phyloP scores from a whole-genome alignment of 2,329 filamentous ascomycete genomes.

The Sordariomycetes sp. region DNA sequence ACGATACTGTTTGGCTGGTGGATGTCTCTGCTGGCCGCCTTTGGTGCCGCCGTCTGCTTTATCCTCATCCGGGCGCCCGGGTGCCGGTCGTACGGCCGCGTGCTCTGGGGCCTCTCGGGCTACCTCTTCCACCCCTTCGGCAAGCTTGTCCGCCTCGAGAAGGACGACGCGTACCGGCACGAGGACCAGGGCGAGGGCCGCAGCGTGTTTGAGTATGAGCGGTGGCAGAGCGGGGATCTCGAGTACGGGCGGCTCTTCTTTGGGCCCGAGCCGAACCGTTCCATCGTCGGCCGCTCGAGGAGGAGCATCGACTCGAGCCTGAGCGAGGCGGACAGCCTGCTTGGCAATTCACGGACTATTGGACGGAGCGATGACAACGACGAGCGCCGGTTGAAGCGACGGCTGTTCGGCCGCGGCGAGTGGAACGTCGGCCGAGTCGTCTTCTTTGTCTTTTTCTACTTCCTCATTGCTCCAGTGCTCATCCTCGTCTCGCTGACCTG shows the following conservation, averaged over 20 bases:
- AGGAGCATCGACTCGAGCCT: slow-evolving; percentile 77
- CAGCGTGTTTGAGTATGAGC: slow-evolving; percentile 97
- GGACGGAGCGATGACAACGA: slow-evolving; percentile 20
- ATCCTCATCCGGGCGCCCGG: slow-evolving; percentile 70
- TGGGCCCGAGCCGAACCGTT: slow-evolving; percentile 60
- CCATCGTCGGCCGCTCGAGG: slow-evolving; percentile 75
- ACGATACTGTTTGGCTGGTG: slow-evolving; percentile 92
- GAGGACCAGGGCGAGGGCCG: slow-evolving; percentile 93
- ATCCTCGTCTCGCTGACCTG: slow-evolving; percentile 80
- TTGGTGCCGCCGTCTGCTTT: slow-evolving; percentile 70
- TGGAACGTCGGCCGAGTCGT: slow-evolving; percentile 93
- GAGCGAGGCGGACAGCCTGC: slow-evolving; percentile 80
- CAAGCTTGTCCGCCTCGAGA: slow-evolving; percentile 85
- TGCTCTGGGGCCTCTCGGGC: slow-evolving; percentile 72
- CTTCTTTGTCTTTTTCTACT: slow-evolving; percentile 95
- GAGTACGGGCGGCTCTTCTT: slow-evolving; percentile 96
- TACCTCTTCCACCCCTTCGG: slow-evolving; percentile 97
- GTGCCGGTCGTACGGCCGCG: slow-evolving; percentile 72
- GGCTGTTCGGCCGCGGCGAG: slow-evolving; percentile 87
- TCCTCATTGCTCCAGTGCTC: slow-evolving; percentile 75
- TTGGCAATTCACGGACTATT: slow-evolving; percentile 46
- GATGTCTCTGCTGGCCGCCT: slow-evolving; percentile 66
- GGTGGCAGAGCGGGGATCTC: slow-evolving; percentile 96
- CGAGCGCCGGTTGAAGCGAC: slow-evolving; percentile 51
- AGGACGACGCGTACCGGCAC: slow-evolving; percentile 87